Conservation (phyloP, 306 rosid species). For the Vicia villosa region DNA sequence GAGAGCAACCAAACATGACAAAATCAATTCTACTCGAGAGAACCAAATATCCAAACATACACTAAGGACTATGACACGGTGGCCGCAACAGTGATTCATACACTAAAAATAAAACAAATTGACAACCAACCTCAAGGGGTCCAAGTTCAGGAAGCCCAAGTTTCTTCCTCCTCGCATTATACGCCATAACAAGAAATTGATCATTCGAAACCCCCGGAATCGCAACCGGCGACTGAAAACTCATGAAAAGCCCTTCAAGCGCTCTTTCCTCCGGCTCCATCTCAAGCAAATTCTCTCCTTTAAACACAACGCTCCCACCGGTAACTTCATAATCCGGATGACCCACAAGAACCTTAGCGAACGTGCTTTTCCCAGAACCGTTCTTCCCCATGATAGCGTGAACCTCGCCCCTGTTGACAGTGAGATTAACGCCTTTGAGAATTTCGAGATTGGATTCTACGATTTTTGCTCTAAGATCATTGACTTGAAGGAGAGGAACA, state of each 20-base stretch:
- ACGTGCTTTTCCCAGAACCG: conserved; percentile 95
- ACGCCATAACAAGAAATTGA: conserved; percentile 86
- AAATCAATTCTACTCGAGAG: too few species aligned
- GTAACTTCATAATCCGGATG: conserved; percentile 95
- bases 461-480: conserved; percentile 73
- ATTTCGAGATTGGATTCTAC: conserved; percentile 61
- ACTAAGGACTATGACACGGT: background rate
- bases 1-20: too few species aligned
- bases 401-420: conserved; percentile 79
- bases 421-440: conserved; percentile 81
- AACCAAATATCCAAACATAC: too few species aligned
- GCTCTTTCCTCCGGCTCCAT: conserved; percentile 90
- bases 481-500: conserved; percentile 67
- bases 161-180: conserved; percentile 80
- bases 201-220: conserved; percentile 92
- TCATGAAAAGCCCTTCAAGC: conserved; percentile 88
- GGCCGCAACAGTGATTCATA: background rate
- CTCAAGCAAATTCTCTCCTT: conserved; percentile 78
- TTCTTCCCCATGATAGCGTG: conserved; percentile 97
- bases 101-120: background rate
- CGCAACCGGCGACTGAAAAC: conserved; percentile 89
- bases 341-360: conserved; percentile 83
- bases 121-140: conserved; percentile 71
- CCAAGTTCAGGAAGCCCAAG: conserved; percentile 84
- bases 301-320: conserved; percentile 74